Conservation (phyloP, 2,329 filamentous ascomycete genomes). For the Scytalidium lignicola region DNA sequence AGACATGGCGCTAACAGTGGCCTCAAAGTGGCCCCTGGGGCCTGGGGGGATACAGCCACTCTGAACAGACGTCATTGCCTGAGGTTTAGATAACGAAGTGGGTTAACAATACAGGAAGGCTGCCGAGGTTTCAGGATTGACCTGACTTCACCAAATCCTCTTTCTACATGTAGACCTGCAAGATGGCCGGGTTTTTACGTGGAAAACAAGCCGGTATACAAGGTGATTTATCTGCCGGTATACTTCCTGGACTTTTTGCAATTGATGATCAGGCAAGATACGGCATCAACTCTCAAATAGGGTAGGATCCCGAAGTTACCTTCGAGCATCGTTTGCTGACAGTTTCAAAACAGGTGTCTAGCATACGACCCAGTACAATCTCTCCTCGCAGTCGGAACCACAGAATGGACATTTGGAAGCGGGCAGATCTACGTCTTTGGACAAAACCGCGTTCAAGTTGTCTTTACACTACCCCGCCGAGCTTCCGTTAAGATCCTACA, state of each 20-base stretch:
- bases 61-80: too few species aligned
- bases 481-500: constrained; percentile 73
- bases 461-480: constrained; percentile 64
- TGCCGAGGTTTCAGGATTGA: constrained; percentile 1
- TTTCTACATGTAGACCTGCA: constrained; percentile 5
- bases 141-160: not conserved
- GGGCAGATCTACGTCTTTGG: constrained; percentile 90
- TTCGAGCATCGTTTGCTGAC: constrained; percentile 7
- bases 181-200: constrained; percentile 82
- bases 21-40: too few species aligned
- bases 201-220: constrained; percentile 92
- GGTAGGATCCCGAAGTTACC: constrained; percentile 35
- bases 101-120: too few species aligned
- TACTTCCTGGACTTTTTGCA: constrained; percentile 71
- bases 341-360: constrained; percentile 57
- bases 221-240: constrained; percentile 79
- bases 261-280: constrained; percentile 80
- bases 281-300: constrained; percentile 73
- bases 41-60: too few species aligned
- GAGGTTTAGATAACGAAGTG: too few species aligned
- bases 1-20: too few species aligned
- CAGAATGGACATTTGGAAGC: constrained; percentile 76
- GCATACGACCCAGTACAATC: constrained; percentile 94
- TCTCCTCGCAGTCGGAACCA: constrained; percentile 85
- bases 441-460: constrained; percentile 71